Conservation (phyloP, 108 stramenopile species). For the Nitzschia palea region DNA sequence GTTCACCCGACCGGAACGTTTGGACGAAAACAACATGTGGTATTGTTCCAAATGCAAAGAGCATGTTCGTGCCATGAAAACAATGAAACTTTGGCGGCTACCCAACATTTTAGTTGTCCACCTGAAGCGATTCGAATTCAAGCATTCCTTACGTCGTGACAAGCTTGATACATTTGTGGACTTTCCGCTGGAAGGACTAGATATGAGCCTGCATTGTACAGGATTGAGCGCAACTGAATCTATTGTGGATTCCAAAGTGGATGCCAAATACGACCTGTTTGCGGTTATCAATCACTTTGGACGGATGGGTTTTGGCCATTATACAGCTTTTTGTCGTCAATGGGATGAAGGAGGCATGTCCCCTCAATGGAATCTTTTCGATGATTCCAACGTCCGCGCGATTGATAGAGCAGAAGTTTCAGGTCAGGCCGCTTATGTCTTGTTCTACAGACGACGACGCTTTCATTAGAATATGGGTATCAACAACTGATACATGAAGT, state of each 20-base stretch:
- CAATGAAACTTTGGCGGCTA: slow-evolving; percentile 90
- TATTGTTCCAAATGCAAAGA: slow-evolving; percentile 92
- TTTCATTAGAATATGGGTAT: slow-evolving; percentile 15
- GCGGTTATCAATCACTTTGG: slow-evolving; percentile 96
- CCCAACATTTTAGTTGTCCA: slow-evolving; percentile 95
- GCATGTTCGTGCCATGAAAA: slow-evolving; percentile 89
- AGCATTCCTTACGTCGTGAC: slow-evolving; percentile 68
- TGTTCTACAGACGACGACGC: slow-evolving; percentile 68
- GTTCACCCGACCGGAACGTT: slow-evolving; percentile 81
- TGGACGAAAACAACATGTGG: slow-evolving; percentile 88
- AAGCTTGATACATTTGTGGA: slow-evolving; percentile 91
- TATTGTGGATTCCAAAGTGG: slow-evolving; percentile 58
- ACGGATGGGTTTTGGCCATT: slow-evolving; percentile 95
- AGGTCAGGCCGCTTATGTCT: slow-evolving; percentile 69
- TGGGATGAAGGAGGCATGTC: slow-evolving; percentile 60
- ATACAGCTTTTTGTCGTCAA: slow-evolving; percentile 87
- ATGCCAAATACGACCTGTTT: slow-evolving; percentile 92
- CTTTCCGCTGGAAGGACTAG: slow-evolving; percentile 83
- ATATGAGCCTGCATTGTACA: slow-evolving; percentile 64
- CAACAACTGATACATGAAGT: neutral
- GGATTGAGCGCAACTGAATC: neutral
- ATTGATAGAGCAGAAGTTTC: slow-evolving; percentile 27
- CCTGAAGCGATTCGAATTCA: slow-evolving; percentile 95
- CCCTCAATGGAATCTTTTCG: slow-evolving; percentile 65
- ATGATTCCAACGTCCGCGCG: slow-evolving; percentile 64